phyloP scores from a whole-genome alignment of 2,329 filamentous ascomycete species.

The Talaromyces atroroseus region DNA sequence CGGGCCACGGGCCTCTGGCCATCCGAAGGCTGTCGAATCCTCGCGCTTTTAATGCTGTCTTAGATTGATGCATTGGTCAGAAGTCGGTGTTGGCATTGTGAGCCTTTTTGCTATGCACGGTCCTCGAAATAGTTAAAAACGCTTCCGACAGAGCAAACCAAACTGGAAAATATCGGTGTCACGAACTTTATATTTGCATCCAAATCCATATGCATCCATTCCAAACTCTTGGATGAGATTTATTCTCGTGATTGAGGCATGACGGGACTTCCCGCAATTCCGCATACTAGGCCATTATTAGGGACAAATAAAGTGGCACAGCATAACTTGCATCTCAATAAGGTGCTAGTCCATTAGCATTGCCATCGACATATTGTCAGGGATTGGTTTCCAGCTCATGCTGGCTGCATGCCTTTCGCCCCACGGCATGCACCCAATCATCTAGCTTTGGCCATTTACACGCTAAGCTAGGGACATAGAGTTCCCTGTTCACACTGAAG shows the following conservation, averaged over 20 bases:
- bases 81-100: background rate
- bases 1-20: conserved; percentile 15
- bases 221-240: conserved; percentile 32
- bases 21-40: conserved; percentile 16
- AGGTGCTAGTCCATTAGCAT: conserved; percentile 21
- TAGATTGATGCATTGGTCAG: background rate
- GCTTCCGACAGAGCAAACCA: background rate
- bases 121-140: conserved; percentile 5
- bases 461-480: conserved; percentile 1
- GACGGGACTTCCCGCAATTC: conserved; percentile 29
- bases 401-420: conserved; percentile 8
- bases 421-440: conserved; percentile 10
- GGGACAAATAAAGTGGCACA: conserved; percentile 30
- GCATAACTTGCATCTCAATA: conserved; percentile 20
- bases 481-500: background rate
- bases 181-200: conserved; percentile 38
- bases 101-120: background rate
- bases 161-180: background rate
- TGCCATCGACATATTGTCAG: background rate
- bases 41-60: background rate
- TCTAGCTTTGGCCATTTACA: background rate
- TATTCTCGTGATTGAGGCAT: conserved; percentile 36
- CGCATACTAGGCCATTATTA: conserved; percentile 22
- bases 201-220: conserved; percentile 29
- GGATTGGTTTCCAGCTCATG: conserved; percentile 13